These are phyloP conservation scores for Zygotorulaspora florentina DNA, from an alignment of 805 yeast genomes.

Conservation along the genomic window DNA sequence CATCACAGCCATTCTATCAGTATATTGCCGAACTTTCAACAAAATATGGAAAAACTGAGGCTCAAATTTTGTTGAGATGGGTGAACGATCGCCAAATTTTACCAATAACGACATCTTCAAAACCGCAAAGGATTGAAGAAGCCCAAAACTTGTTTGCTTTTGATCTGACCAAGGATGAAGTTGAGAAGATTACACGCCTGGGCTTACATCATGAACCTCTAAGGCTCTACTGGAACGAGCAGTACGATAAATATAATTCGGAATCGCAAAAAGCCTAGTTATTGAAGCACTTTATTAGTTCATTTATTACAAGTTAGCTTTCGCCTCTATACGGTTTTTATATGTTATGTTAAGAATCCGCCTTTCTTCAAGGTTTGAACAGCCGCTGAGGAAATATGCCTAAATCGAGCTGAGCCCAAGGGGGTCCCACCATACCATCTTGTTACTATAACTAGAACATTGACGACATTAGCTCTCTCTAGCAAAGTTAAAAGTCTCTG, in stretches of 20 bases:
- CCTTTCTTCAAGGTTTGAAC: constrained; percentile 46
- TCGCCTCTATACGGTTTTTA: constrained; percentile 35
- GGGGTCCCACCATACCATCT: constrained; percentile 83
- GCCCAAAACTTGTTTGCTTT: constrained; percentile 55
- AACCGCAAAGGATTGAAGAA: constrained; percentile 51
- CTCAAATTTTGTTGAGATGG: constrained; percentile 70
- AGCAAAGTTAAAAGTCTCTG: constrained; percentile 50
- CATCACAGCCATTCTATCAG: constrained; percentile 35
- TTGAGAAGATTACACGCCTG: constrained; percentile 37
- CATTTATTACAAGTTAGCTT: not conserved
- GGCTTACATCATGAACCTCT: constrained; percentile 38
- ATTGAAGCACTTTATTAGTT: not conserved
- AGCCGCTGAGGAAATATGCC: constrained; percentile 58
- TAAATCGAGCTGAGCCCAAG: constrained; percentile 65
- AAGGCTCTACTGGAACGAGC: constrained; percentile 36
- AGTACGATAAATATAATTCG: constrained; percentile 22
- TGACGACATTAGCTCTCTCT: constrained; percentile 45
- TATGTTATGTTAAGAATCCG: constrained; percentile 53
- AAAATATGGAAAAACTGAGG: constrained; percentile 56
- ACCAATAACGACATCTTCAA: constrained; percentile 72
- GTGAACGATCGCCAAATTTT: constrained; percentile 58
- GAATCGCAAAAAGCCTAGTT: constrained; percentile 20
- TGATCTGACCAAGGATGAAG: constrained; percentile 49
- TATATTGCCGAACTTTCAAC: constrained; percentile 42
- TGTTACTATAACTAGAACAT: constrained; percentile 63